Conservation (phyloP, 306 rosid genomes). For the Carpinus fangiana region DNA sequence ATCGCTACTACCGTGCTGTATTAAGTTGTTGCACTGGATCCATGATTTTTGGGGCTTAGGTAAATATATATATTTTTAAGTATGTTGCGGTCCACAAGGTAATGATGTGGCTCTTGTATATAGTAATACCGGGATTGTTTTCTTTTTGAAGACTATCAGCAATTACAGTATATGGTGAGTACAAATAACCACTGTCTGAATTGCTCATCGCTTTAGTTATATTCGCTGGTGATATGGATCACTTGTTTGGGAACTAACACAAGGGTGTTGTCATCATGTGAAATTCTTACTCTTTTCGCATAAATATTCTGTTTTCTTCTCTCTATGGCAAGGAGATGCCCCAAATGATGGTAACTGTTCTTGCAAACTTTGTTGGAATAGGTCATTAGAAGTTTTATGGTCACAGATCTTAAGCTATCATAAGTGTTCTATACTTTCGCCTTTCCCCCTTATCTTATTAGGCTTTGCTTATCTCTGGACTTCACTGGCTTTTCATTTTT, state of each 20-base stretch:
- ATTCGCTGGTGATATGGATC: slow-evolving; percentile 26
- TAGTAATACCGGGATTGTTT: slow-evolving; percentile 17
- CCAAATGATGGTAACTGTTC: slow-evolving; percentile 45
- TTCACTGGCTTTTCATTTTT: slow-evolving; percentile 55
- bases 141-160: slow-evolving; percentile 24
- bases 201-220: slow-evolving; percentile 24
- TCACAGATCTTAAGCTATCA: slow-evolving; percentile 43
- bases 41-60: slow-evolving; percentile 24
- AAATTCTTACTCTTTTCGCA: slow-evolving; percentile 34
- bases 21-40: slow-evolving; percentile 31
- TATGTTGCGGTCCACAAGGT: slow-evolving; percentile 24
- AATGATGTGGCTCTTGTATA: slow-evolving; percentile 34
- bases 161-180: slow-evolving; percentile 4
- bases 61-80: slow-evolving; percentile 1
- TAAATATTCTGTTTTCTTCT: slow-evolving; percentile 33
- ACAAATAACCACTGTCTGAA: slow-evolving; percentile 27
- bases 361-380: slow-evolving; percentile 44
- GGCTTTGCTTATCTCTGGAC: slow-evolving; percentile 46
- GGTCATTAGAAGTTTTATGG: slow-evolving; percentile 48
- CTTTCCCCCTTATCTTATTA: slow-evolving; percentile 30
- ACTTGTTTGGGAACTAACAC: slow-evolving; percentile 37
- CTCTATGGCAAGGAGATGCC: slow-evolving; percentile 47
- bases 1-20: slow-evolving; percentile 1
- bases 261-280: slow-evolving; percentile 39
- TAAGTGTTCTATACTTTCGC: slow-evolving; percentile 35